phyloP scores from a whole-genome alignment of 805 yeast species.

The Suhomyces sp. region DNA sequence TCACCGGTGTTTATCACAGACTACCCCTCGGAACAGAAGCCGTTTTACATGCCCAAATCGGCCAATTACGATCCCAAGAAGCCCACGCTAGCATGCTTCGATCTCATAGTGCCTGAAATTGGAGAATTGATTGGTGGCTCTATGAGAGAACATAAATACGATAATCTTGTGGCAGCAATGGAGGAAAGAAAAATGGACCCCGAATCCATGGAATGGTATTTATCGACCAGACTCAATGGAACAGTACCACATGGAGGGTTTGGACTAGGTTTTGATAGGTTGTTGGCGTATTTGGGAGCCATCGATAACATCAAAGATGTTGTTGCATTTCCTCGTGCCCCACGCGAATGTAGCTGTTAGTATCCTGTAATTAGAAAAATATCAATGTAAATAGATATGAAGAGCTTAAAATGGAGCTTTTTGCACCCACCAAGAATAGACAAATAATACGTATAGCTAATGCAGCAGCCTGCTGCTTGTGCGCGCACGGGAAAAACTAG shows the following conservation, averaged over 20 bases:
- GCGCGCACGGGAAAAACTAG: not conserved
- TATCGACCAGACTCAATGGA: conserved; percentile 70
- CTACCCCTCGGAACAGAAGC: conserved; percentile 76
- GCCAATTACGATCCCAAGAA: conserved; percentile 22
- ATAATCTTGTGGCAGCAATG: conserved; percentile 49
- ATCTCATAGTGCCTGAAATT: conserved; percentile 80
- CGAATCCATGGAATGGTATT: conserved; percentile 74
- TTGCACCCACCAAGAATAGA: not conserved
- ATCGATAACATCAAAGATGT: conserved; percentile 82
- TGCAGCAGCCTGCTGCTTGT: not conserved
- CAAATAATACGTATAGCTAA: not conserved
- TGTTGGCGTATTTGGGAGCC: conserved; percentile 68
- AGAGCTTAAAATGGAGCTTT: not conserved
- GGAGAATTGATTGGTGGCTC: conserved; percentile 97
- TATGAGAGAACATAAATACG: conserved; percentile 71
- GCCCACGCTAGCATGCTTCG: conserved; percentile 84
- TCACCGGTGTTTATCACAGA: conserved; percentile 87
- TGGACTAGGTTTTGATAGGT: conserved; percentile 91
- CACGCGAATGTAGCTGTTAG: conserved; percentile 36
- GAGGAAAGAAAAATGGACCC: conserved; percentile 52
- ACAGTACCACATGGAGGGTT: conserved; percentile 94
- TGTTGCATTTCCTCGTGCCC: conserved; percentile 81
- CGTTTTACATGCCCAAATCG: conserved; percentile 84
- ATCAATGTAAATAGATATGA: not conserved
- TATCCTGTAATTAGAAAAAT: not conserved